Conservation (phyloP, 2,329 filamentous ascomycete genomes). For the Aspergillus sp. region DNA sequence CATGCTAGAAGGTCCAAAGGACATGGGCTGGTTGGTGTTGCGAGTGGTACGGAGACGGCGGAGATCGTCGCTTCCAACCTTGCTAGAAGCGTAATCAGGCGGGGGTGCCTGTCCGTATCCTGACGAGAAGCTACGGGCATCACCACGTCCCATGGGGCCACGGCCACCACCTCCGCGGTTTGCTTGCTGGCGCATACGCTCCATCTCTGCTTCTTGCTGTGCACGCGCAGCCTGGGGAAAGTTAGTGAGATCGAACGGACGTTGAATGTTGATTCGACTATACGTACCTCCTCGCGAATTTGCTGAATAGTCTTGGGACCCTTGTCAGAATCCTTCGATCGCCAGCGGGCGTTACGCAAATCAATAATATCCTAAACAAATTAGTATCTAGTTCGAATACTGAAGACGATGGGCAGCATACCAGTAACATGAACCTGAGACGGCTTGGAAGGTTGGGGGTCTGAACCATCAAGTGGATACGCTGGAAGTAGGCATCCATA, state of each 20-base stretch:
- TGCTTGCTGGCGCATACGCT: constrained; percentile 53
- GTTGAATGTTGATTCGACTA: background rate
- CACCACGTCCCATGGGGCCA: constrained; percentile 74
- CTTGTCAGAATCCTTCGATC: constrained; percentile 85
- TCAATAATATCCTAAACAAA: constrained; percentile 71
- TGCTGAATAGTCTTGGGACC: constrained; percentile 95
- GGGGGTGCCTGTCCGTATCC: constrained; percentile 69
- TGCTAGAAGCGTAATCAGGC: constrained; percentile 70
- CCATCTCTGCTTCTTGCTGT: constrained; percentile 75
- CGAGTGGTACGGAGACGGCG: constrained; percentile 68
- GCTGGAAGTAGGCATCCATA: constrained; percentile 92
- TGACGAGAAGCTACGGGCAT: constrained; percentile 78
- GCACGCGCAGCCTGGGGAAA: constrained; percentile 62
- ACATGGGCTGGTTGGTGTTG: constrained; percentile 62
- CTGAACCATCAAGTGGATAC: constrained; percentile 79
- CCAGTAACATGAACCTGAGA: constrained; percentile 92
- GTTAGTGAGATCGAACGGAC: constrained; percentile 3
- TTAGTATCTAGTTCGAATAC: background rate
- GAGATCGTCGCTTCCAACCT: constrained; percentile 87
- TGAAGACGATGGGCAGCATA: constrained; percentile 27
- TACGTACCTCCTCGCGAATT: constrained; percentile 73
- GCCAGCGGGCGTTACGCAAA: constrained; percentile 74
- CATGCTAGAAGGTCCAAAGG: constrained; percentile 81
- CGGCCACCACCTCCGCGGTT: constrained; percentile 67
- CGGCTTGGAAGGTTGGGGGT: constrained; percentile 80